Evolutionary conservation across 139 green algal species (phyloP).

Genomic region (Coelastrella sp.): DNA sequence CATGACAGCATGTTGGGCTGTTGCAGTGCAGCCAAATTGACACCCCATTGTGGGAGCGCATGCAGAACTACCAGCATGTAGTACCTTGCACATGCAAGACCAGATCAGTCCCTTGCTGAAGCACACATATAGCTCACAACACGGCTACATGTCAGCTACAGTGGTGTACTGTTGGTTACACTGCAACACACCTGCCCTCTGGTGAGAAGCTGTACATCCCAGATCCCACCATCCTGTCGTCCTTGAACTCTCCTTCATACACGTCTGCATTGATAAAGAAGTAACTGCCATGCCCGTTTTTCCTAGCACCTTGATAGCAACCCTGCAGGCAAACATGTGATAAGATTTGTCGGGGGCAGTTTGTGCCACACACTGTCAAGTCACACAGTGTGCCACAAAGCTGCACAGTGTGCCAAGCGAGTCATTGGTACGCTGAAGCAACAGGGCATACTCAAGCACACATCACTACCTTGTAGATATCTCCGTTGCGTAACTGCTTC

Average conservation of each 20-base stretch:
- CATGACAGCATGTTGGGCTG: neutral
- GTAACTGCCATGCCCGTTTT: constrained; percentile 77
- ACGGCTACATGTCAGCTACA: too few species aligned
- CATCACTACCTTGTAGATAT: constrained; percentile 71
- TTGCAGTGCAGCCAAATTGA: neutral
- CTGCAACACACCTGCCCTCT: constrained; percentile 37
- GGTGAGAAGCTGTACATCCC: constrained; percentile 76
- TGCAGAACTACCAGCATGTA: neutral
- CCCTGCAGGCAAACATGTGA: constrained; percentile 54
- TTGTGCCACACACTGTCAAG: too few species aligned
- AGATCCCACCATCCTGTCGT: constrained; percentile 74
- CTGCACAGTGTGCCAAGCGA: too few species aligned
- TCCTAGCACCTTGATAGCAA: constrained; percentile 62
- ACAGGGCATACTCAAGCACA: neutral
- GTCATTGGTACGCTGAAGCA: neutral
- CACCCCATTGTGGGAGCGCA: neutral
- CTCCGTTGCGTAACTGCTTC: constrained; percentile 74
- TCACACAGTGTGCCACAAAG: too few species aligned
- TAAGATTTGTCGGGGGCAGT: too few species aligned
- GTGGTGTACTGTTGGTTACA: neutral
- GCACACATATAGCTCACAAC: too few species aligned
- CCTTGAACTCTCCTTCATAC: constrained; percentile 77
- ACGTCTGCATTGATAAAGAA: constrained; percentile 75
- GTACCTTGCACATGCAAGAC: neutral
- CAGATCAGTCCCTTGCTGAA: too few species aligned